phyloP scores from a whole-genome alignment of 2,329 filamentous ascomycete genomes.

The Colletotrichum karsti region DNA sequence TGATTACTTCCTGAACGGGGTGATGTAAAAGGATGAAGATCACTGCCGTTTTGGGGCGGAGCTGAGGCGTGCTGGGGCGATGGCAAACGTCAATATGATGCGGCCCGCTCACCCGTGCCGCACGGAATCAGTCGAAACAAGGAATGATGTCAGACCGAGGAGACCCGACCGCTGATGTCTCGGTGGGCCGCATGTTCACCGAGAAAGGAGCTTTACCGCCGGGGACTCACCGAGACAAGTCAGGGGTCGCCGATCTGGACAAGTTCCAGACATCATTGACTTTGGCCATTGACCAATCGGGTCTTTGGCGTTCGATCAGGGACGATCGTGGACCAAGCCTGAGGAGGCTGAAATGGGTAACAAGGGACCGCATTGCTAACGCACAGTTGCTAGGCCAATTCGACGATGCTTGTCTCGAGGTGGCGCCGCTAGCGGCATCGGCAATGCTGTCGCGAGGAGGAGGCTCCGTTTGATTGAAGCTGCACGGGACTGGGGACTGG shows the following conservation, averaged over 20 bases:
- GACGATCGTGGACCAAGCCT: slow-evolving; percentile 1
- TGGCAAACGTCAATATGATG: slow-evolving; percentile 26
- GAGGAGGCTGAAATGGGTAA: neutral
- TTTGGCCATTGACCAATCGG: slow-evolving; percentile 7
- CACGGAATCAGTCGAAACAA: slow-evolving; percentile 14
- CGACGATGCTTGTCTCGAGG: neutral
- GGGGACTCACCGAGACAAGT: neutral
- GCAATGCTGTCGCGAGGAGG: neutral
- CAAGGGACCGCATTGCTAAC: neutral
- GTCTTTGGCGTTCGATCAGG: neutral
- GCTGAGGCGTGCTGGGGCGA: slow-evolving; percentile 12
- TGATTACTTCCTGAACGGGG: neutral
- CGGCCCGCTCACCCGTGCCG: neutral
- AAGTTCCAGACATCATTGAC: neutral
- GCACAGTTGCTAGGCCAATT: neutral
- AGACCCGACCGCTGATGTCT: neutral
- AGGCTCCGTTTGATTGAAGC: neutral
- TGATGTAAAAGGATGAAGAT: slow-evolving; percentile 23
- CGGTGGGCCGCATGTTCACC: neutral
- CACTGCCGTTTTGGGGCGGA: neutral
- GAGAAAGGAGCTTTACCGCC: neutral
- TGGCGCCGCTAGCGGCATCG: slow-evolving; percentile 24
- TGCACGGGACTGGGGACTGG: slow-evolving; percentile 1
- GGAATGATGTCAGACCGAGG: slow-evolving; percentile 22
- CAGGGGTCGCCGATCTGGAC: neutral